Base-by-base conservation (phyloP, 352 stramenopile genomes). In the Globisporangium cederbergense region DNA sequence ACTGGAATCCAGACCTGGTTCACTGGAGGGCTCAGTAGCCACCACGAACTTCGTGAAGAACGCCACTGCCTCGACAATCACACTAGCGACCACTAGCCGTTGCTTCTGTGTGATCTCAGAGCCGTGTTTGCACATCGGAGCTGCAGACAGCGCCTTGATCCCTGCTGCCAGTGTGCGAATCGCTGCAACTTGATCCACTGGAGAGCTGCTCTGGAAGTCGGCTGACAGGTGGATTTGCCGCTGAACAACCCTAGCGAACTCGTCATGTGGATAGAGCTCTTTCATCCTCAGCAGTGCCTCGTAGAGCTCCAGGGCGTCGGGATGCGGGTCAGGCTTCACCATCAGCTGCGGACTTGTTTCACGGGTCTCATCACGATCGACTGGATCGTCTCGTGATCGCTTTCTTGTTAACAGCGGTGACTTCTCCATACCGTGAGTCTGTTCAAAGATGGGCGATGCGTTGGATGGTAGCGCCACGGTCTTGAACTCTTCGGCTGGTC, bases 101-200 rank as follows among this genome's bases (percentile, higher is more conserved):
- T 52, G 46, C 9, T 52, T 52, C 7, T 20, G 46, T 1, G 46
- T 52, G 46, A 52, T 25, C 8, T 52, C 18, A 11, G 46, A 52
- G 14, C n/a, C 46, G 46, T 52, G 18, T n/a, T 52, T 52, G 46
- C n/a, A 52, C n/a, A 52, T 52, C 46, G 46, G 20, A 52, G 46
- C 46, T 16, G 13, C 25, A 10, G 46, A 52, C 46, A 52, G 46
- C n/a, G 46, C 46, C 11, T 52, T 52, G 20, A 52, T 52, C 46
- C 46, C 46, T 11, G 22, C 20, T 14, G 46, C 18, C 16, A 52
- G 46, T 0, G n/a, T 11, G 20, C 46, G 46, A 52, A 52, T 28
- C 46, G 46, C 5, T 16, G n/a, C 46, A 5, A 52, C 46, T n/a
- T 52, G 46, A n/a, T 22, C 28, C 3, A 9, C 46, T 10, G 14